phyloP scores from a whole-genome alignment of 345 rosid genomes.

The Acer saccharum region DNA sequence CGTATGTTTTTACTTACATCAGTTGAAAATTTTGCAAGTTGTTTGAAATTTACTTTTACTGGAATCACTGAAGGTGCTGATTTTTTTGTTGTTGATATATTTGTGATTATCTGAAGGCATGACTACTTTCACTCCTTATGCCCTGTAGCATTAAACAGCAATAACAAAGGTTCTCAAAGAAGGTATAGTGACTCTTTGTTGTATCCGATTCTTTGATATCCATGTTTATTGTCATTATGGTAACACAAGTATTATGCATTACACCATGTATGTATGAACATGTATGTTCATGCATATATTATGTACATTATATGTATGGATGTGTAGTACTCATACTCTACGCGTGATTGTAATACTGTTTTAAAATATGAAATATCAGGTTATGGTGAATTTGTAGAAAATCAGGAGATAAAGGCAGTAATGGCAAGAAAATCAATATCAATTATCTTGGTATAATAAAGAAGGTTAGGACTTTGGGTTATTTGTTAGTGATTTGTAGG shows the following conservation, averaged over 20 bases:
- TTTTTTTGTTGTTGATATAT: conserved; percentile 8
- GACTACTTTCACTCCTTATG: conserved; percentile 68
- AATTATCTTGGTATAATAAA: not conserved
- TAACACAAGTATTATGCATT: not conserved
- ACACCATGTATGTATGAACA: not conserved
- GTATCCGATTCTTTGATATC: not conserved
- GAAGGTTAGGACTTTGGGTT: not conserved
- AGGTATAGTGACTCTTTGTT: conserved; percentile 43
- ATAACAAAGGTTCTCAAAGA: conserved; percentile 40
- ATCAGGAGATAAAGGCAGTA: not conserved
- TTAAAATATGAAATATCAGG: not conserved
- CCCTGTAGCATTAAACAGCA: conserved; percentile 49
- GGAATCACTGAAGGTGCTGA: conserved; percentile 11
- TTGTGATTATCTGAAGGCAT: conserved; percentile 49
- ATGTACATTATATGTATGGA: not conserved
- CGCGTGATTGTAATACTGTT: not conserved
- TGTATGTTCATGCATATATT: not conserved
- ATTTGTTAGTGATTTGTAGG: not conserved
- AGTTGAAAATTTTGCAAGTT: not conserved
- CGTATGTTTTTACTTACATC: conserved; percentile 37
- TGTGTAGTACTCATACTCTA: not conserved
- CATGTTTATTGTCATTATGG: not conserved
- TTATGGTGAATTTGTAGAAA: conserved; percentile 3
- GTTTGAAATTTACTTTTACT: conserved; percentile 1
- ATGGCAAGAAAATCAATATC: not conserved